Evolutionary conservation across 129 eudicot genomes (phyloP).

Genomic region (Mikania micrantha): DNA sequence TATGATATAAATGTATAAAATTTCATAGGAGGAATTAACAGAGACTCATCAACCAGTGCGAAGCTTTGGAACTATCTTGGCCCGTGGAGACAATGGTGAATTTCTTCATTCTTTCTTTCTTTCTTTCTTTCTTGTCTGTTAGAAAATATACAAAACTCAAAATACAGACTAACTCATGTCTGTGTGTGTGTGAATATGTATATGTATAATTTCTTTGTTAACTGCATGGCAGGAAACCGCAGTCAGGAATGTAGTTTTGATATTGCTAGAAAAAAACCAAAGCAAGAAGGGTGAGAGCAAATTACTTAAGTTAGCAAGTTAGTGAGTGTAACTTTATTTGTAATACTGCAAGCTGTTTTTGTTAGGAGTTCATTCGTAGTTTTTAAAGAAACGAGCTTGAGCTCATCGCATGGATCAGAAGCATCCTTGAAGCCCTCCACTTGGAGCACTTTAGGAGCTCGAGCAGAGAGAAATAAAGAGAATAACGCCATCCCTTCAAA

Average conservation of each 20-base stretch:
- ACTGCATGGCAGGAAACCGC: conserved; percentile 44
- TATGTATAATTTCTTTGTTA: neutral
- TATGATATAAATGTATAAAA: neutral
- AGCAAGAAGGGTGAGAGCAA: conserved; percentile 57
- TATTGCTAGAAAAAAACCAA: conserved; percentile 47
- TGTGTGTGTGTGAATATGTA: too few relatives aligned
- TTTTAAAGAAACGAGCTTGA: conserved; percentile 44
- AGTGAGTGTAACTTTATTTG: neutral
- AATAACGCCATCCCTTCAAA: conserved; percentile 75
- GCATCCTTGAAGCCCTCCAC: conserved; percentile 33
- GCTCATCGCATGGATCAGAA: conserved; percentile 30
- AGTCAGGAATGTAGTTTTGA: conserved; percentile 35
- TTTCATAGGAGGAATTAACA: conserved; percentile 48
- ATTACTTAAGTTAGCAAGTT: neutral
- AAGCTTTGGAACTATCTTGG: conserved; percentile 81
- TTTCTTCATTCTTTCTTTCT: neutral
- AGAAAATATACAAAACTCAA: neutral
- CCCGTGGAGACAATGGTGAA: conserved; percentile 52
- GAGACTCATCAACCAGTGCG: conserved; percentile 49
- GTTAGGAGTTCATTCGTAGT: conserved; percentile 42
- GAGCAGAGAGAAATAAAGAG: conserved; percentile 89
- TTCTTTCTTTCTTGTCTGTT: neutral
- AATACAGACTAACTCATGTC: too few relatives aligned
- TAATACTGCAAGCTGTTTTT: neutral
- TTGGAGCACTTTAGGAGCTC: conserved; percentile 73